Base-by-base conservation (phyloP, 2,329 filamentous ascomycete genomes). In the Coniella vitis region DNA sequence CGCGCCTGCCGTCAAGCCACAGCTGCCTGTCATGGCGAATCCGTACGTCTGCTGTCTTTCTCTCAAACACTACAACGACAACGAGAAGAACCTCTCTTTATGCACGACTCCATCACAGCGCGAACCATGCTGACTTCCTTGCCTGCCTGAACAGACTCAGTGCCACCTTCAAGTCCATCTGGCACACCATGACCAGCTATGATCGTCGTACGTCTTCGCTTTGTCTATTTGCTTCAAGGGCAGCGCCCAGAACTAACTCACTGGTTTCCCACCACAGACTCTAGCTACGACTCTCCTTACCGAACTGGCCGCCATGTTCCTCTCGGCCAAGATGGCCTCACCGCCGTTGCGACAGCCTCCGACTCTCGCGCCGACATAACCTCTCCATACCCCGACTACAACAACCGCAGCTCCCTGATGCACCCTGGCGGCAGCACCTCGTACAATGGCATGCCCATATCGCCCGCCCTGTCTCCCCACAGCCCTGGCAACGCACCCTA, bases 241-340 rank as follows among this genome's bases (percentile, higher is more conserved):
- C 25, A 5, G 25, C 10, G 10, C 25, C 5, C 25, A 29, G 10
- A 29, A 10, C 20, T 25, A 20, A 39, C 60, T 61, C 47, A 56
- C 45, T 54, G 38, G 39, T 19, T 12, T 20, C 17, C 7, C 12
- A 35, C 61, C 77, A 83, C 72, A 95, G 93, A 98, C 73, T 95
- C 93, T 56, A 85, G 83, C 54, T 87, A 86, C 74, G 88, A 98
- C 70, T 95, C 91, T 52, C 90, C 93, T 44, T 94, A 95, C 70
- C 84, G 90, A 64, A 88, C 87, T 53, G 90, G 90, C 56, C 83
- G 86, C 64, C 91, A 96, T 69, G 87, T 95, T 53, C 90, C 90
- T 54, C 80, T 97, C 53, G 83, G 85, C 56, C 86, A 90, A 22
- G 58, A 56, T 34, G 54, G 52, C 68, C 78, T 97, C 62, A 91